A percentile compares a stretch with the other conserved stretches of the same genome.
These are phyloP conservation scores for Chrysanthemum seticuspe DNA, from an alignment of 129 eudicot species.

Conservation along the genomic window DNA sequence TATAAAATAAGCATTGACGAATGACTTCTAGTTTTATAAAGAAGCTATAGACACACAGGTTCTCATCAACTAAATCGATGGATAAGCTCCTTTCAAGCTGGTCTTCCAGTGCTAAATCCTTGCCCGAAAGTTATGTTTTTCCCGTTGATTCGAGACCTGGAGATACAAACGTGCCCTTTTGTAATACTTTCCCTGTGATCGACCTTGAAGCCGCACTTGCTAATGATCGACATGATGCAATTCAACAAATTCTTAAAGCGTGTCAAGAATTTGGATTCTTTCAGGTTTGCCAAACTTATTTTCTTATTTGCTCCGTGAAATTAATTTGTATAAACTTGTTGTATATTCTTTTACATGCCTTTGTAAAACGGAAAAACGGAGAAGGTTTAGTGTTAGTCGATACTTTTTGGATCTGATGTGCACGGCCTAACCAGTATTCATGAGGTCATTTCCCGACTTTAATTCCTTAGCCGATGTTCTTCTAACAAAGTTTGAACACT, in stretches of 20 bases:
- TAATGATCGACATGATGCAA: constrained; percentile 17
- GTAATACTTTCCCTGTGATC: constrained; percentile 26
- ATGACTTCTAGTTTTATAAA: not conserved
- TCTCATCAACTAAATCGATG: constrained; percentile 22
- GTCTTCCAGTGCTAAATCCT: constrained; percentile 21
- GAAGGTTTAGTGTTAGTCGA: too few relatives aligned
- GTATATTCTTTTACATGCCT: not conserved
- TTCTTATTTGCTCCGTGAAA: not conserved
- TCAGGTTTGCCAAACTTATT: constrained; percentile 39
- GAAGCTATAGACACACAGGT: constrained; percentile 4
- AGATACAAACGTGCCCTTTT: constrained; percentile 23
- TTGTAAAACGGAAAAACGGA: not conserved
- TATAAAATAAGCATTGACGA: constrained; percentile 16
- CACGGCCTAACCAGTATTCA: too few relatives aligned
- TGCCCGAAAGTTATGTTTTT: constrained; percentile 42
- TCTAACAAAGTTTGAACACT: too few relatives aligned
- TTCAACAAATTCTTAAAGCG: constrained; percentile 49
- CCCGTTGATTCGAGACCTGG: constrained; percentile 38
- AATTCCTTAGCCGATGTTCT: too few relatives aligned
- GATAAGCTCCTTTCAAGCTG: constrained; percentile 46
- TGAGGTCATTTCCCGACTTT: too few relatives aligned
- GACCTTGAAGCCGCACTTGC: constrained; percentile 29
- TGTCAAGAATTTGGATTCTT: constrained; percentile 58
- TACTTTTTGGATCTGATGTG: too few relatives aligned
- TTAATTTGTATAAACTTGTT: too few relatives aligned